phyloP scores from a whole-genome alignment of 164 flowering plant genomes.

The Magnolia officinalis region DNA sequence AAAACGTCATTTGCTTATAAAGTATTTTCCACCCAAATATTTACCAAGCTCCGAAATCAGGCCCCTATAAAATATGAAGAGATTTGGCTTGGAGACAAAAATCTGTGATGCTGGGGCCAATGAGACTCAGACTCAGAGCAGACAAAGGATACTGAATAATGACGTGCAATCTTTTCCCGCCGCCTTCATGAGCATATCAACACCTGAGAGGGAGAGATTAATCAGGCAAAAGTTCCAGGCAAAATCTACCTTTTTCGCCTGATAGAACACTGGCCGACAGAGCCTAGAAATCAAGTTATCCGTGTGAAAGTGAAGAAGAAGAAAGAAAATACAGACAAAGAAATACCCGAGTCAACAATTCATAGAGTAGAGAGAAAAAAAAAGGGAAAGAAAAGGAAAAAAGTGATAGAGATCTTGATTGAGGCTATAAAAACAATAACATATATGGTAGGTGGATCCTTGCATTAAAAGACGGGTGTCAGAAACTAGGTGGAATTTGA shows the following conservation, averaged over 20 bases:
- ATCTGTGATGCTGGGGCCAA: not conserved
- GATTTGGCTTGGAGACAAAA: not conserved
- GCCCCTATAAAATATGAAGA: not conserved
- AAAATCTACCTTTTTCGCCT: not conserved
- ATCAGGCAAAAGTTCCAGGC: not conserved
- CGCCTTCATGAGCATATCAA: conserved; percentile 85
- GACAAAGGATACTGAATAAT: conserved; percentile 89
- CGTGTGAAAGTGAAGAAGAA: too few relatives aligned
- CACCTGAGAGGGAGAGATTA: conserved; percentile 43
- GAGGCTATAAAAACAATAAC: too few relatives aligned
- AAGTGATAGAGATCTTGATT: too few relatives aligned
- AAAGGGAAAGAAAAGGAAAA: too few relatives aligned
- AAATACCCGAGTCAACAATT: not conserved
- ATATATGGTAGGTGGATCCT: too few relatives aligned
- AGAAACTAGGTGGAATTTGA: too few relatives aligned
- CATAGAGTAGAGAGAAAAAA: not conserved
- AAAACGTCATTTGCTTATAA: too few relatives aligned
- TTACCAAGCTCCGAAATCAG: not conserved
- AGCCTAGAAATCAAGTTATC: not conserved
- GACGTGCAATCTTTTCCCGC: conserved; percentile 94
- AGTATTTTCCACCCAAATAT: too few relatives aligned
- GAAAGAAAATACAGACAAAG: too few relatives aligned
- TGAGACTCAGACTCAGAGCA: too few relatives aligned
- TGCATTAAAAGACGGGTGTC: too few relatives aligned
- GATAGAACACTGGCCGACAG: not conserved